Evolutionary conservation across 441 rosid species (phyloP), one percentile per base, ranked within the genome.

Genomic region (Hura crepitans): DNA sequence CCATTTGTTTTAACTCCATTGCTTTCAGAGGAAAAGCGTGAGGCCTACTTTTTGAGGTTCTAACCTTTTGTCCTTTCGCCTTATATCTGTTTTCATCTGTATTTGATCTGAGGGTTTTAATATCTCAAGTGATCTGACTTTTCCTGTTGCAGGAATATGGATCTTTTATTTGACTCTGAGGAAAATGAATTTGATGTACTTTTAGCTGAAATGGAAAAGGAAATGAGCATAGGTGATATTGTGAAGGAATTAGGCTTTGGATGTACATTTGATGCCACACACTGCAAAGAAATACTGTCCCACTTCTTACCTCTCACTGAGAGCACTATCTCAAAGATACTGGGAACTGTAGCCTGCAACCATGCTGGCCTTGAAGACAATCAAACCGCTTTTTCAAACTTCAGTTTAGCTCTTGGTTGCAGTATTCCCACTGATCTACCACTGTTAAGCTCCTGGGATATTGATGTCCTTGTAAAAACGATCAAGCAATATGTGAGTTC

Each of bases 191-290:
- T 96, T 83, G 92, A 95, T 81, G 83, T 81, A 33, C 82, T 95
- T 65, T 79, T 92, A 79, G 89, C 86, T 28, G 99, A 95, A 66
- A 95, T 95, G 82, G 87, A 91, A 77, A 84, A 89, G 86, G 96
- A 92, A 77, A 79, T 83, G 75, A 77, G 83, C 78, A 78, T 86
- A 76, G 96, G 92, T 61, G 97, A 89, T 77, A 78, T 91, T 66
- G 80, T 92, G 79, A 91, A 81, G 85, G 98, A 96, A 75, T 77
- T 96, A 74, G 99, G 99, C 71, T 91, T 84, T 81, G 97, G 92
- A 62, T 86, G 95, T 86, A 91, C 98, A 6, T 81, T 82, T 81
- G 96, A 87, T 80, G 81, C 77, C 70, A 62, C 79, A 46, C 96
- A 83, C 51, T 96, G 97, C 83, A 84, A 79, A 77, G 90, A 96